A percentile compares a stretch with the other conserved stretches of the same genome.
Conservation (phyloP, 1,139 yeast genomes). For the Suhomyces guaymorum region DNA sequence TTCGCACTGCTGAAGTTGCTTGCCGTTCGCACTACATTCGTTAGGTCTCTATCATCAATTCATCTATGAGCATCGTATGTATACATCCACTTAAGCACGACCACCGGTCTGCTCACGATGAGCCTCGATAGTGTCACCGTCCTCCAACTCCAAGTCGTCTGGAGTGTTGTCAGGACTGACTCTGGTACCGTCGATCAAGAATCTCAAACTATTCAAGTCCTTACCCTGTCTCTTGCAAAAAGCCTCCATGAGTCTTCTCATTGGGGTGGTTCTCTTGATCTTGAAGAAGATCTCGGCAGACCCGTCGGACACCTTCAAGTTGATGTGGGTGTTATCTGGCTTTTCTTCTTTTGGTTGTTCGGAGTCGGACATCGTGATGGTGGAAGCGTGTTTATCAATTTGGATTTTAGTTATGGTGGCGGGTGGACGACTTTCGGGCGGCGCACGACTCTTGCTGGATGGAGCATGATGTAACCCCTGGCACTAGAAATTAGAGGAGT, state of each 20-base stretch:
- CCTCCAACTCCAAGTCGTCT: conserved; percentile 86
- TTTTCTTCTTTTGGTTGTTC: conserved; percentile 60
- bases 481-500: too few species aligned
- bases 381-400: conserved; percentile 9
- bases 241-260: conserved; percentile 95
- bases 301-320: conserved; percentile 91
- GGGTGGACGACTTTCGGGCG: conserved; percentile 1
- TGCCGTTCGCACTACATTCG: neutral
- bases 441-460: conserved; percentile 10
- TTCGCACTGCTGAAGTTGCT: too few species aligned
- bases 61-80: conserved; percentile 4
- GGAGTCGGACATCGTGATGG: conserved; percentile 34
- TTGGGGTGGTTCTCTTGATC: conserved; percentile 88
- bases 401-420: too few species aligned
- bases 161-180: conserved; percentile 89
- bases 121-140: conserved; percentile 97
- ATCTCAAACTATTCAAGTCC: conserved; percentile 76
- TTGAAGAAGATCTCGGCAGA: conserved; percentile 93
- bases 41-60: neutral
- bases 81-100: conserved; percentile 8
- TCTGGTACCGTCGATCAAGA: conserved; percentile 91
- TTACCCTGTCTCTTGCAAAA: conserved; percentile 98
- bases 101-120: conserved; percentile 92
- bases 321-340: conserved; percentile 74
- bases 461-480: too few species aligned